Percentiles rank a stretch among this genome's conserved stretches.
Conservation (phyloP, 1,139 yeast species). For the Suhomyces anneliseae region DNA sequence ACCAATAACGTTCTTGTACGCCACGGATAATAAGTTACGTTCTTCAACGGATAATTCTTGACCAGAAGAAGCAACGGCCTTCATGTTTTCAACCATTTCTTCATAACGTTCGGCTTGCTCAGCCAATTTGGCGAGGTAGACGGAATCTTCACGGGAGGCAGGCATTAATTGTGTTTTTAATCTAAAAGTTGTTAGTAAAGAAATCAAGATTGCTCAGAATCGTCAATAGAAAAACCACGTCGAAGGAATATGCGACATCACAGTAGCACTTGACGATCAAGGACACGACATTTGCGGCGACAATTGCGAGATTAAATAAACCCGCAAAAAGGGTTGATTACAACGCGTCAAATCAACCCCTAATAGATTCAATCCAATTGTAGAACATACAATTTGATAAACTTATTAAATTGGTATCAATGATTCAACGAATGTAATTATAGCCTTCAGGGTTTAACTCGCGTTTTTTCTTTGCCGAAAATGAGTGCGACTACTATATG, state of each 20-base stretch:
- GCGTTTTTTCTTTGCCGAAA: too few species aligned
- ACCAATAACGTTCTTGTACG: constrained; percentile 97
- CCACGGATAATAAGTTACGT: constrained; percentile 94
- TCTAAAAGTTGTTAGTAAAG: constrained; percentile 8
- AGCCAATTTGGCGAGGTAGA: constrained; percentile 97
- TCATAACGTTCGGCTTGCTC: constrained; percentile 99
- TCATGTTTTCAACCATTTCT: constrained; percentile 99
- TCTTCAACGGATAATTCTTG: constrained; percentile 96
- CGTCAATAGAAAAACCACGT: constrained; percentile 2
- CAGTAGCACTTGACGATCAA: constrained; percentile 4
- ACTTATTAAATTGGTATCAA: too few species aligned
- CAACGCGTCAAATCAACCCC: neutral
- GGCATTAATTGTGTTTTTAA: constrained; percentile 48
- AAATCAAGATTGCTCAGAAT: neutral
- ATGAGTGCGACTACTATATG: too few species aligned
- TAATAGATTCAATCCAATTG: too few species aligned
- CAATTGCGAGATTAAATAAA: constrained; percentile 2
- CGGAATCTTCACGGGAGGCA: constrained; percentile 95
- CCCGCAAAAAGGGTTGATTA: neutral
- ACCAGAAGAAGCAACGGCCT: constrained; percentile 93
- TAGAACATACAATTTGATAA: too few species aligned
- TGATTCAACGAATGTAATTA: too few species aligned
- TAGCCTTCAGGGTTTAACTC: too few species aligned
- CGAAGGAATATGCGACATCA: constrained; percentile 4
- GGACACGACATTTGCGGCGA: constrained; percentile 5